Percentiles rank a stretch among this genome's conserved stretches.
phyloP scores from a whole-genome alignment of 2,329 filamentous ascomycete genomes.

The Falciphora oryzae region DNA sequence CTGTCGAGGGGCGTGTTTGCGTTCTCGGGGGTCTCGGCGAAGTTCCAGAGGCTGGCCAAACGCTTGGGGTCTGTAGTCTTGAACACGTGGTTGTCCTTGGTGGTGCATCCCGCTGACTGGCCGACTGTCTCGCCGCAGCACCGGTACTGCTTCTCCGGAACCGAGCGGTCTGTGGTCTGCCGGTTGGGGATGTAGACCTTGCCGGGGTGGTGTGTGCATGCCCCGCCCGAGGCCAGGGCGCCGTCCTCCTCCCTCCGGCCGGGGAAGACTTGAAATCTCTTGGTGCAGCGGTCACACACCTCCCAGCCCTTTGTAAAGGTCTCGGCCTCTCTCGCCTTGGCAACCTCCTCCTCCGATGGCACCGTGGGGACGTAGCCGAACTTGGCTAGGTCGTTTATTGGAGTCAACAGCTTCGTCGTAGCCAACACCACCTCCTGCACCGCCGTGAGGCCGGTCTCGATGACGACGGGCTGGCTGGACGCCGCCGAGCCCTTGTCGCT shows the following conservation, averaged over 20 bases:
- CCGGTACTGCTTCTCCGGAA: slow-evolving; percentile 57
- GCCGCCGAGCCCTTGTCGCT: background rate
- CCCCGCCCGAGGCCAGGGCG: slow-evolving; percentile 67
- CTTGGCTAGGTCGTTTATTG: slow-evolving; percentile 55
- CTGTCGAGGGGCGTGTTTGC: slow-evolving; percentile 39
- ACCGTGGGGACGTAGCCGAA: slow-evolving; percentile 70
- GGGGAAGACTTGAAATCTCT: slow-evolving; percentile 87
- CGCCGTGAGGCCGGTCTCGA: slow-evolving; percentile 64
- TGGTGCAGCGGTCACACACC: slow-evolving; percentile 78
- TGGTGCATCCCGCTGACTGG: slow-evolving; percentile 68
- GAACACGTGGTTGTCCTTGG: slow-evolving; percentile 72
- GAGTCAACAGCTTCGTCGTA: slow-evolving; percentile 51
- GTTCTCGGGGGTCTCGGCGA: slow-evolving; percentile 69
- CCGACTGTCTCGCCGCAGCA: slow-evolving; percentile 77
- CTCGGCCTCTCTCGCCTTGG: slow-evolving; percentile 58
- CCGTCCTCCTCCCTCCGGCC: slow-evolving; percentile 73
- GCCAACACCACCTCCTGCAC: slow-evolving; percentile 65
- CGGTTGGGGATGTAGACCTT: slow-evolving; percentile 56
- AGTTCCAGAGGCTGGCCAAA: slow-evolving; percentile 73
- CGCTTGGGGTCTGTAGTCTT: slow-evolving; percentile 72
- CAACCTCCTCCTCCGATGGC: slow-evolving; percentile 62
- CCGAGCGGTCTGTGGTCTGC: slow-evolving; percentile 44
- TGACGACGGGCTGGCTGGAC: slow-evolving; percentile 17
- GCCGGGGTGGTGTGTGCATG: slow-evolving; percentile 77
- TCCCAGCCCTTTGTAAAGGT: slow-evolving; percentile 71